These are phyloP conservation scores for Halophytophthora polymorphica DNA, from an alignment of 352 stramenopile genomes.

Conservation along the genomic window DNA sequence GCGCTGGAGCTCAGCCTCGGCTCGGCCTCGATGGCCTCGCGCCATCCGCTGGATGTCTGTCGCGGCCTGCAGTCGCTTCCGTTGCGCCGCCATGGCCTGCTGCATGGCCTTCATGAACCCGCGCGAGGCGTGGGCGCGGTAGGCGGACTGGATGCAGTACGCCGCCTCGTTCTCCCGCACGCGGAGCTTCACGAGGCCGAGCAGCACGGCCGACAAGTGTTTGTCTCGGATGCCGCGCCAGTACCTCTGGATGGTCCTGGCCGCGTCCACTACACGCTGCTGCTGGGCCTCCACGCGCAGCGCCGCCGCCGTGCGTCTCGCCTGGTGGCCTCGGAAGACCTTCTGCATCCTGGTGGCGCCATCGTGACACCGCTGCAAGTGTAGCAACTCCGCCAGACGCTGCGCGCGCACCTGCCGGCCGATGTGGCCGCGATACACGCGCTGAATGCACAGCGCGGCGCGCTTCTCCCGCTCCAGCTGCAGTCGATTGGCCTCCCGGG, in stretches of 20 bases:
- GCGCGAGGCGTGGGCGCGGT: conserved; percentile 54
- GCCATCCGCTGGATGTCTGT: conserved; percentile 72
- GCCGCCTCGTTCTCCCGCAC: conserved; percentile 56
- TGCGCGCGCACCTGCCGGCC: conserved; percentile 42
- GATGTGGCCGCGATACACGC: conserved; percentile 69
- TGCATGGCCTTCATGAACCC: conserved; percentile 65
- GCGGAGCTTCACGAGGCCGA: conserved; percentile 67
- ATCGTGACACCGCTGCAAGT: conserved; percentile 42
- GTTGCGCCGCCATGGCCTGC: conserved; percentile 41
- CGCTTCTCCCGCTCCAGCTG: conserved; percentile 43
- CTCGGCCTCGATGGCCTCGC: conserved; percentile 77
- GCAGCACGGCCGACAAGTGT: conserved; percentile 64
- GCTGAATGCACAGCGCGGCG: conserved; percentile 62
- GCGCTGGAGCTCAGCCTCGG: conserved; percentile 59
- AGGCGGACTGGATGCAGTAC: conserved; percentile 55
- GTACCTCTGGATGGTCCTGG: conserved; percentile 70
- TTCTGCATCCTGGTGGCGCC: conserved; percentile 63
- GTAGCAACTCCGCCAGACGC: conserved; percentile 47
- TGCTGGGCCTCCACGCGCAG: conserved; percentile 39
- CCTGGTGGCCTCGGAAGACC: conserved; percentile 60
- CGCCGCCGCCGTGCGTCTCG: conserved; percentile 35
- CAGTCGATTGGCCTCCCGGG: conserved; percentile 37
- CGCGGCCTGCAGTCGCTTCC: conserved; percentile 37
- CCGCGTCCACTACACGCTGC: conserved; percentile 43
- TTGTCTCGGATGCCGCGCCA: conserved; percentile 78